A percentile compares a stretch with the other conserved stretches of the same genome.
These are phyloP conservation scores for Rhodofomes roseus DNA, from an alignment of 1,284 basidiomycete genomes.

Conservation along the genomic window DNA sequence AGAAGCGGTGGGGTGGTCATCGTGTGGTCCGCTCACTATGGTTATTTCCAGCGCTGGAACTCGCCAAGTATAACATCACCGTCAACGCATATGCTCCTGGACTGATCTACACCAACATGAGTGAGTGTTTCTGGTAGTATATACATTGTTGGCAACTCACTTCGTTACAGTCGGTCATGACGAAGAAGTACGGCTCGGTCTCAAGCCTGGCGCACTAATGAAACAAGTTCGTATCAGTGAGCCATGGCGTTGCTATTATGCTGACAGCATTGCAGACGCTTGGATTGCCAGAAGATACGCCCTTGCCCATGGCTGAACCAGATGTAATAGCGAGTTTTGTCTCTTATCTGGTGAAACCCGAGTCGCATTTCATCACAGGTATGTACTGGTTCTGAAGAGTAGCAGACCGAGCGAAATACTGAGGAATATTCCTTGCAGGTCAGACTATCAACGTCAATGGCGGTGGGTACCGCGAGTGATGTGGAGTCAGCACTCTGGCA, in stretches of 20 bases:
- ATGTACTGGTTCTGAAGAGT: not conserved
- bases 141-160: not conserved
- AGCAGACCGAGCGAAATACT: not conserved
- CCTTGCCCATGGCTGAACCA: not conserved
- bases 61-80: slow-evolving; percentile 5
- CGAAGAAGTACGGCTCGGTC: not conserved
- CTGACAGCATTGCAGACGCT: not conserved
- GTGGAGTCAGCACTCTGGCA: too few relatives aligned
- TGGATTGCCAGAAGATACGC: not conserved
- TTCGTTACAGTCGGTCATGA: not conserved
- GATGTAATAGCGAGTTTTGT: slow-evolving; percentile 4
- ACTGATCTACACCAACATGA: not conserved
- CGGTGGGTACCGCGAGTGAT: not conserved
- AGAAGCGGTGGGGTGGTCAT: too few relatives aligned
- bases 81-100: slow-evolving; percentile 9
- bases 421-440: not conserved
- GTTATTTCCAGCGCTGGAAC: slow-evolving; percentile 2
- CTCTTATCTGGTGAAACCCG: slow-evolving; percentile 9
- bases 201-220: not conserved
- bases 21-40: too few relatives aligned
- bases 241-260: not conserved
- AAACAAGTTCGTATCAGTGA: not conserved
- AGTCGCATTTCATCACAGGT: slow-evolving; percentile 10
- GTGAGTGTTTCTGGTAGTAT: not conserved
- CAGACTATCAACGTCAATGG: not conserved